Conservation (phyloP, 495 filamentous ascomycete genomes). For the Saxophila tyrrhenica region DNA sequence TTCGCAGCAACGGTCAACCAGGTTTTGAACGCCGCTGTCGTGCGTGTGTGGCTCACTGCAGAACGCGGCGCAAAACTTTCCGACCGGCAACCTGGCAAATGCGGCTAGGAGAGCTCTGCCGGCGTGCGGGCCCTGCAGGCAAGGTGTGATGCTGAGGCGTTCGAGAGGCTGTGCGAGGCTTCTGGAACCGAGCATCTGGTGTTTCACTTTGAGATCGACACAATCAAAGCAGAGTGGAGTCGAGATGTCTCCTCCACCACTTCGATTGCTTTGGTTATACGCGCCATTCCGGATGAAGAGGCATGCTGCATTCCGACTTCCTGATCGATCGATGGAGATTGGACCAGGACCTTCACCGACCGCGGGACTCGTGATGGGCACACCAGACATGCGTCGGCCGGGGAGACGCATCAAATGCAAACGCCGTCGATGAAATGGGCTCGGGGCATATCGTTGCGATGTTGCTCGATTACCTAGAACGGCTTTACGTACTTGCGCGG, state of each 20-base stretch:
- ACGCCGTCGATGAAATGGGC: neutral
- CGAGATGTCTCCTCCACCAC: neutral
- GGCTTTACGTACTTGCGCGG: too few relatives aligned
- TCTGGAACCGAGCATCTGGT: neutral
- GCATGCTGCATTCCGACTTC: too few relatives aligned
- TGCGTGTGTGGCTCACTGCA: neutral
- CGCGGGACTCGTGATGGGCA: neutral
- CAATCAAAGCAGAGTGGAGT: neutral
- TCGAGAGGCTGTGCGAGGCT: neutral
- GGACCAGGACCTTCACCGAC: neutral
- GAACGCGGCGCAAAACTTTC: neutral
- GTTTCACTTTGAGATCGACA: neutral
- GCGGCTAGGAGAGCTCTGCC: neutral
- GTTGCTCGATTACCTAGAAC: too few relatives aligned
- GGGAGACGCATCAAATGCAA: neutral
- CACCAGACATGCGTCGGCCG: neutral
- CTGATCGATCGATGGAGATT: neutral
- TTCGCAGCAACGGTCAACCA: too few relatives aligned
- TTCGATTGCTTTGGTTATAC: neutral
- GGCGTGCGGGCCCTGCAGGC: neutral
- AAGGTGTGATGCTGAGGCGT: neutral
- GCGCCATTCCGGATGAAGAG: neutral
- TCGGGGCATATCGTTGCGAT: too few relatives aligned
- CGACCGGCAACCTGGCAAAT: too few relatives aligned
- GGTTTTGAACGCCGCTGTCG: neutral